These are phyloP conservation scores for Ogataea salicorniae DNA, from an alignment of 805 yeast genomes.

Conservation along the genomic window DNA sequence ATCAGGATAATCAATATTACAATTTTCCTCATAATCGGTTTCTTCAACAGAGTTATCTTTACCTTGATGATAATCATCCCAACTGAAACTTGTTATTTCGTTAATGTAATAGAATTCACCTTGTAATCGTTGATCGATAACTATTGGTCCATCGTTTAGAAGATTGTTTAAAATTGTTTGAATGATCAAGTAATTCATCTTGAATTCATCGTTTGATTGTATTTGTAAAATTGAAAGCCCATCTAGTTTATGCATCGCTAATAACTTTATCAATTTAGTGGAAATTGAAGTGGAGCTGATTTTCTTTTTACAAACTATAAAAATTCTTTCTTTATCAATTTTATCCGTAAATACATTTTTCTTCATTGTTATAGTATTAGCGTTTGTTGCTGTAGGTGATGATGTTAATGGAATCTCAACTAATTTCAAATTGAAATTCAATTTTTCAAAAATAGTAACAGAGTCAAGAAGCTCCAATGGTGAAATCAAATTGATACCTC, in stretches of 20 bases:
- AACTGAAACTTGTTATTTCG: conserved; percentile 17
- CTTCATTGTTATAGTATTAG: too few relatives aligned
- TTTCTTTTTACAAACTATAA: conserved; percentile 24
- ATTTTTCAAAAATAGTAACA: conserved; percentile 46
- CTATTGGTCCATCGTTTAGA: conserved; percentile 21
- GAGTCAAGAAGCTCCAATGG: conserved; percentile 66
- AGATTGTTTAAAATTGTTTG: conserved; percentile 23
- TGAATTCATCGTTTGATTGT: conserved; percentile 21
- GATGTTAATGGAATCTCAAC: conserved; percentile 47
- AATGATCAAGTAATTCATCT: conserved; percentile 27
- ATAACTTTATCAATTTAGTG: conserved; percentile 14
- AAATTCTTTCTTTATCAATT: conserved; percentile 18
- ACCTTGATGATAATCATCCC: conserved; percentile 13
- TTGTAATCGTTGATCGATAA: conserved; percentile 25
- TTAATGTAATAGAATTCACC: conserved; percentile 29
- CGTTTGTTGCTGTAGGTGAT: conserved; percentile 20
- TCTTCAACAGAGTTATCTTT: background rate
- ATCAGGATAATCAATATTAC: background rate
- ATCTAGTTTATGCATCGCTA: conserved; percentile 8
- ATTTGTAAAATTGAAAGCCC: conserved; percentile 28
- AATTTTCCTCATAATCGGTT: background rate
- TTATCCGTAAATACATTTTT: conserved; percentile 2
- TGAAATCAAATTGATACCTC: conserved; percentile 62
- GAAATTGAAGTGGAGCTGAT: conserved; percentile 20
- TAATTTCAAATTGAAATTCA: conserved; percentile 31